Conservation (phyloP, 257 asterid species). For the Solanum lignicaule region DNA sequence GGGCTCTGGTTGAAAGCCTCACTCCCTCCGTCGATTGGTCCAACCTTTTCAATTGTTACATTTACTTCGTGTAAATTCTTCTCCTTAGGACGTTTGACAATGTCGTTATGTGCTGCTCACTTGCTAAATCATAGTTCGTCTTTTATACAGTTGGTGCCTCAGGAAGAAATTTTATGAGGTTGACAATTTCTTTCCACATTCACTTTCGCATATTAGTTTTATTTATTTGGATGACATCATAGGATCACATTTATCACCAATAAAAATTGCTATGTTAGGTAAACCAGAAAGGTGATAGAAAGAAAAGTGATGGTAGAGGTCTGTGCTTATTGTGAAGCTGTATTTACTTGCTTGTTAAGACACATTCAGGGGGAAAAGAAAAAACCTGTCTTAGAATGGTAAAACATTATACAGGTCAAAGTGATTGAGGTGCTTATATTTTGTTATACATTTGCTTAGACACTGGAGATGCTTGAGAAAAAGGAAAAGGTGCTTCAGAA, state of each 20-base stretch:
- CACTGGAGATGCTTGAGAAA: constrained; percentile 20
- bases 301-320: neutral
- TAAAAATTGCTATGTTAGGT: neutral
- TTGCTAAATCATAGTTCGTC: neutral
- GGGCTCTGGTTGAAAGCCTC: neutral
- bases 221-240: neutral
- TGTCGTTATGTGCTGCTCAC: neutral
- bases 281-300: neutral
- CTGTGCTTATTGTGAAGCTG: neutral
- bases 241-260: neutral
- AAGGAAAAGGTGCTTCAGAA: constrained; percentile 18
- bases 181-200: neutral
- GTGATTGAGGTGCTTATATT: neutral
- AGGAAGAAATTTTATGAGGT: neutral
- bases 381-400: neutral
- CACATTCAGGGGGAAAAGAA: too few species aligned
- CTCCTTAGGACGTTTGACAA: neutral
- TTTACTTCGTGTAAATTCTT: neutral
- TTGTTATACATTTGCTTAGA: constrained; percentile 1
- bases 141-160: neutral
- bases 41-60: neutral
- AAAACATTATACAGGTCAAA: neutral
- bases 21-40: neutral
- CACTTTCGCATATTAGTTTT: neutral
- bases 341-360: neutral